Evolutionary conservation across 2,329 filamentous ascomycete genomes (phyloP), one percentile per base, ranked within the genome.

Genomic region (Colletotrichum kahawae): DNA sequence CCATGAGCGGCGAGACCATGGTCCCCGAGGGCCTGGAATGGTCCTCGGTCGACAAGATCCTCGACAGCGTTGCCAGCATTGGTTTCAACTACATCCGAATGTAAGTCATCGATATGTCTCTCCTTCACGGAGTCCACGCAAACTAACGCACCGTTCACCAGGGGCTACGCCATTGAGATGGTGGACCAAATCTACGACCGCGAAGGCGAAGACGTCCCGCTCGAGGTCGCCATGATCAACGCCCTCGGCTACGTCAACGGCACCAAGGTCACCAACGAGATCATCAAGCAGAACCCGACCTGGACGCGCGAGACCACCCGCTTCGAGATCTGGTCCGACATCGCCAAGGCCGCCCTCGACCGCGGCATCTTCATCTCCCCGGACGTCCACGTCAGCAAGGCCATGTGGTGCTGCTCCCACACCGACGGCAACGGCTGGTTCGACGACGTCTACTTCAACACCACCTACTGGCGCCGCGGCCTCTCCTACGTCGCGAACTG

Each of bases 21-120:
- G 84, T 91, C 4, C 89, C 89, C 0, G 89, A 91, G 78, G 89
- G 89, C 8, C 82, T 91, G 7, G 88, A 90, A 77, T 89, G 90
- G 81, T 85, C 87, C 54, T 90, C 89, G 0, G 83, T 90, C 31
- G 82, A 83, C 43, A 82, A 81, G 13, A 88, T 91, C 34, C 86
- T 90, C 2, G 81, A 85, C 13, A 85, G 86, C 80, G 85, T 90
- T 77, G 89, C 88, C 73, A 86, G 85, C 70, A 79, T 89, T 4
- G 89, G 88, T 24, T 87, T 91, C 82, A 91, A 91, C 78, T 86
- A 87, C 4, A 87, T 91, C 21, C 87, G 90, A 8, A 80, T 91
- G 76, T 72, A 63, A 72, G 56, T 16, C 38, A 7, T 14, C 29
- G 2, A 14, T 12, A 2, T n/a, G 7, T 63, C 1, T 5, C 36